phyloP scores from a whole-genome alignment of 73 alveolate genomes.

The Tetrahymena thermophila region DNA sequence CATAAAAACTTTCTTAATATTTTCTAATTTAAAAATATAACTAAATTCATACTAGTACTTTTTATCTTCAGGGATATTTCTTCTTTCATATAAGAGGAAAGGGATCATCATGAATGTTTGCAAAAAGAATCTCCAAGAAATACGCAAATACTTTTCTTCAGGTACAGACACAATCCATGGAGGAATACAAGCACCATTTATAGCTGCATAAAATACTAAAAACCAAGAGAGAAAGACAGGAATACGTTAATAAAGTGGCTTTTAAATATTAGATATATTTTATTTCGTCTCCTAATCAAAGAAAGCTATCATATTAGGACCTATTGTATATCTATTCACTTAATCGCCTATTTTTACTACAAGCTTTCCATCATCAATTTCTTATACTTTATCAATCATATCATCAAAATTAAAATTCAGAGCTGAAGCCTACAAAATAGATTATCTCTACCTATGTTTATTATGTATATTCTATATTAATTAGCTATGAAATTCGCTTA shows the following conservation, averaged over 20 bases:
- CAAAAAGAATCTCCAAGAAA: slow-evolving; percentile 28
- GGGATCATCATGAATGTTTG: slow-evolving; percentile 13
- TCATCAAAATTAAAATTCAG: not conserved
- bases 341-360: not conserved
- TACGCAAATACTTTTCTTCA: slow-evolving; percentile 33
- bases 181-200: slow-evolving; percentile 22
- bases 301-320: not conserved
- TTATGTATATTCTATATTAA: not conserved
- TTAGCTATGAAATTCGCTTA: not conserved
- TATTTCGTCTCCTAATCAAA: not conserved
- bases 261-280: not conserved
- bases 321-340: not conserved
- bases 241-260: slow-evolving; percentile 6
- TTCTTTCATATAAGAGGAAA: slow-evolving; percentile 11
- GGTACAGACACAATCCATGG: slow-evolving; percentile 35
- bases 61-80: slow-evolving; percentile 6
- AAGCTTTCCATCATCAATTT: not conserved
- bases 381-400: not conserved
- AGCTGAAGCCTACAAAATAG: not conserved
- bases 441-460: not conserved
- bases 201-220: slow-evolving; percentile 16
- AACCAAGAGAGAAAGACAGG: slow-evolving; percentile 18
- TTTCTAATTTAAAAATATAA: not conserved
- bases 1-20: slow-evolving; percentile 9
- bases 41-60: not conserved